Base-by-base conservation (phyloP, 495 filamentous ascomycete genomes). In the Aspergillus cristatus region DNA sequence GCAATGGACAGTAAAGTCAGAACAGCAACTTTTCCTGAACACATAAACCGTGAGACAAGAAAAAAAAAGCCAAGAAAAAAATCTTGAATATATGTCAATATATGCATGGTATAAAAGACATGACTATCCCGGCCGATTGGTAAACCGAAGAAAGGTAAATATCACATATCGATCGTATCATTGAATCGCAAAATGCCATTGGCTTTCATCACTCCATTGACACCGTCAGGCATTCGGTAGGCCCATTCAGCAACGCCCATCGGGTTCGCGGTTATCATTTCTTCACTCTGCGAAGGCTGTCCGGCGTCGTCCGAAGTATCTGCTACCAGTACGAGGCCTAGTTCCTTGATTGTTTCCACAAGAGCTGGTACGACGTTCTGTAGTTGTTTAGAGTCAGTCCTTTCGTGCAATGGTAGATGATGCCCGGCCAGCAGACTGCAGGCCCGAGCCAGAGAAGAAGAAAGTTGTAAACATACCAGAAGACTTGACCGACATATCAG, bases 321-420 rank as follows among this genome's bases (percentile, higher is more conserved):
- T n/a, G 84, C 78, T 24, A 98, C 85, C 28, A 98, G 70, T 5
- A 94, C 91, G 31, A 98, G 70, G 28, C 91, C 93, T 17, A 93
- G 84, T 18, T 82, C 84, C 59, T 96, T 96, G 60, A 98, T 89
- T 28, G 89, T 86, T 46, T 89, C 82, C 34, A 94, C 78, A 26
- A 98, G 73, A 3, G 89, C 84, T 0, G 93, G 91, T 14, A 94
- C 87, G 65, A 94, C 86, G 37, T 87, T 84, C 88, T 95, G 47
- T 7, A 25, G 20, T 14, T n/a, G 46, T 34, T 40, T 32, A 13
- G 30, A 7, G 30, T 32, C 15, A 32, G 30, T 8, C 10, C 11
- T 2, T 14, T 32, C n/a, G n/a, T n/a, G n/a, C n/a, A n/a, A n/a
- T n/a, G n/a, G n/a, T n/a, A 14, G 13, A 32, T 32, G 30, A 10